Evolutionary conservation across 345 rosid genomes (phyloP), one percentile per base, ranked within the genome.

Genomic region (Acer yangbiense): DNA sequence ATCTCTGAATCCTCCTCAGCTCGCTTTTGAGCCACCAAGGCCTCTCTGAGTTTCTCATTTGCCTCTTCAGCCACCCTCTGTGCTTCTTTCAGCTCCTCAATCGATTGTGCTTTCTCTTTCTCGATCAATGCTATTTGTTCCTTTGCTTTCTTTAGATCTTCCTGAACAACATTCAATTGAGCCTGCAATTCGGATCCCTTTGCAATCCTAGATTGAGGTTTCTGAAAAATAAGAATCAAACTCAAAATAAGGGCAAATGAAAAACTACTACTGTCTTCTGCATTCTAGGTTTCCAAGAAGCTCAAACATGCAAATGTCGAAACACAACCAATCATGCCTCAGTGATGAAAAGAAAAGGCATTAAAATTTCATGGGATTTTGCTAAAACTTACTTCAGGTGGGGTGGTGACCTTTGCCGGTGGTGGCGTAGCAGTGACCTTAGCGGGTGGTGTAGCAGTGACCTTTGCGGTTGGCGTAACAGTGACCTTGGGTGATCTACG

Each of bases 71-170:
- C 89, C 0, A 69, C 87, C 71, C 83, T 90, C 79, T 88, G 93
- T 0, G 88, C 94, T 81, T 92, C 87, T 85, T 90, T 91, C 82
- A 94, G 91, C 41, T 94, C 93, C 43, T 87, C 90, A 62, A 92
- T 52, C 21, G 95, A 93, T 72, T 84, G 88, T 25, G 82, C 86
- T 82, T 94, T 96, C 71, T 94, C 99, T 77, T 92, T 90, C 87
- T 92, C 97, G 68, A 92, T 78, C 64, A 84, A 79, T 52, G 82
- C 72, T 50, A 94, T 85, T 77, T 83, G 82, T 82, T 94, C 97
- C 77, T 88, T 96, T 0, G 99, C 92, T 84, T 89, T 91, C 92
- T 94, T 96, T 20, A 94, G 82, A 81, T 96, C 99, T 77, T 96
- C 98, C 89, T 89, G 94, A 64, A 89, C 84, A 63, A 67, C 85